Evolutionary conservation across 208 protist species (phyloP).

Genomic region (Plasmodiophora brassicae): DNA sequence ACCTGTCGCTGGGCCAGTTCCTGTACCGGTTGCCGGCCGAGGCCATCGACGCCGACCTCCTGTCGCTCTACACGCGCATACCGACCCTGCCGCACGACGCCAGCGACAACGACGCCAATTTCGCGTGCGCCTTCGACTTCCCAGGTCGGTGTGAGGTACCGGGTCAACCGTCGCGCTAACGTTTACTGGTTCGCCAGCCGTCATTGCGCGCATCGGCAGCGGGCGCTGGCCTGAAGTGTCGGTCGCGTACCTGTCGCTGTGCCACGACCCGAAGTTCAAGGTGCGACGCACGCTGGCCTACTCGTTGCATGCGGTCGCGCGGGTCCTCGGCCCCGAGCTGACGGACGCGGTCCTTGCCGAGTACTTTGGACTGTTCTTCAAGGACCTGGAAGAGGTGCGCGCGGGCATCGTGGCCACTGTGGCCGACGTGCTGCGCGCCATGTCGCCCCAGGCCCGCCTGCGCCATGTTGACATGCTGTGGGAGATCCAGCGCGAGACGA

Average conservation of each 20-base stretch:
- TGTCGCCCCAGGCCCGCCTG: neutral
- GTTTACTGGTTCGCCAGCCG: too few relatives aligned
- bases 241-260: neutral
- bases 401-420: neutral
- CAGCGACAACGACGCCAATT: neutral
- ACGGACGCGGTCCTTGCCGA: neutral
- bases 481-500: neutral
- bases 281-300: neutral
- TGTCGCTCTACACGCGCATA: neutral
- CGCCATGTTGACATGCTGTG: neutral
- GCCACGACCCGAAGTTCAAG: neutral
- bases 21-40: neutral
- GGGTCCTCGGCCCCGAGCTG: neutral
- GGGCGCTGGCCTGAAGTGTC: neutral
- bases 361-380: neutral
- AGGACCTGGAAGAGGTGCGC: neutral
- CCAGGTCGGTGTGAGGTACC: too few relatives aligned
- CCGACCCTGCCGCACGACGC: neutral
- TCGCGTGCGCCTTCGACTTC: neutral
- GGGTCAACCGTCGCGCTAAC: too few relatives aligned
- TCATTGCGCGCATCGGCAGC: neutral
- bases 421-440: neutral
- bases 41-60: neutral
- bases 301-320: neutral
- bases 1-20: neutral